Percentiles rank a stretch among this genome's conserved stretches.
Evolutionary conservation across 345 rosid species (phyloP).

Genomic region (Erysimum cheiranthoides): DNA sequence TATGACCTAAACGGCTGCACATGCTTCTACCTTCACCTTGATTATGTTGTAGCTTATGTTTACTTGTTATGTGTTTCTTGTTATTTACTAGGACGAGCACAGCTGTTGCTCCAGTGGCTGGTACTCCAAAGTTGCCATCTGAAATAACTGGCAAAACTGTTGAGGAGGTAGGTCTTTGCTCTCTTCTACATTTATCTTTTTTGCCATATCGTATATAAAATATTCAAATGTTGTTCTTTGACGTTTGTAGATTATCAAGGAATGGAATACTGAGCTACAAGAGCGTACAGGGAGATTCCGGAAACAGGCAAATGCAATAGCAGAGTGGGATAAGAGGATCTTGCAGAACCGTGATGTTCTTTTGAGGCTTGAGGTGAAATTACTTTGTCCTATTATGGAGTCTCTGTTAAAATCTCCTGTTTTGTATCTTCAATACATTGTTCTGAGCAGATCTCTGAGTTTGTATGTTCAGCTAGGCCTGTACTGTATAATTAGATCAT

Average conservation of each 20-base stretch:
- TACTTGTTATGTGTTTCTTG: slow-evolving; percentile 32
- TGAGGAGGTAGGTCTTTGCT: slow-evolving; percentile 72
- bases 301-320: slow-evolving; percentile 92
- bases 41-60: slow-evolving; percentile 19
- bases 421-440: slow-evolving; percentile 9
- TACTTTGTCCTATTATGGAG: slow-evolving; percentile 6
- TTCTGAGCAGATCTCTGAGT: slow-evolving; percentile 1
- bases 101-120: slow-evolving; percentile 54
- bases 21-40: slow-evolving; percentile 19
- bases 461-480: slow-evolving; percentile 13
- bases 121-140: slow-evolving; percentile 80
- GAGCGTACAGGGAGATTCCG: slow-evolving; percentile 89
- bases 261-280: slow-evolving; percentile 95
- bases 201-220: neutral
- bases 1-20: slow-evolving; percentile 1
- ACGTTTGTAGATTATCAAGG: slow-evolving; percentile 80
- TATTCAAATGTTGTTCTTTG: slow-evolving; percentile 11
- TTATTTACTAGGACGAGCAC: slow-evolving; percentile 62
- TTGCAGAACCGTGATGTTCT: slow-evolving; percentile 97
- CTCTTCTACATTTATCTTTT: slow-evolving; percentile 14
- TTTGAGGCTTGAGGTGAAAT: slow-evolving; percentile 88
- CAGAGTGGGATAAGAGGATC: slow-evolving; percentile 98
- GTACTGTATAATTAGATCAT: slow-evolving; percentile 26
- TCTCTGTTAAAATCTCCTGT: neutral
- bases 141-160: slow-evolving; percentile 91